Evolutionary conservation across 805 yeast species (phyloP).

Genomic region (Ogataea paraovalis): DNA sequence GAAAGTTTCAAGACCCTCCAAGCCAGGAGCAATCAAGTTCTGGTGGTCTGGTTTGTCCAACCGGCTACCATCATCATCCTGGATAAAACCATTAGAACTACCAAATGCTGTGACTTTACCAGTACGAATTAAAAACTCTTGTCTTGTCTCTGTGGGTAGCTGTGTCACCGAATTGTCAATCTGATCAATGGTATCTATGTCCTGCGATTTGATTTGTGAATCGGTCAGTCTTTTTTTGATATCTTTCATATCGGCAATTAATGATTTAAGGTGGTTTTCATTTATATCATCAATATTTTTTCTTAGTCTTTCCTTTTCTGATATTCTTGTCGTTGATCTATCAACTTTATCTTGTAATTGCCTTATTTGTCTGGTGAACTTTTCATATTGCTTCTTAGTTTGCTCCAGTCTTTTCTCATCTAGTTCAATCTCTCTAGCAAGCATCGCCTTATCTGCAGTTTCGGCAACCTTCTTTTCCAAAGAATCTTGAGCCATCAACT

Average conservation of each 20-base stretch:
- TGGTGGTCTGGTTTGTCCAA: constrained; percentile 35
- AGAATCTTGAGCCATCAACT: constrained; percentile 71
- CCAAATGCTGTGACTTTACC: constrained; percentile 96
- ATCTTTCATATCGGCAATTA: constrained; percentile 61
- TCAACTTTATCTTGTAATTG: constrained; percentile 45
- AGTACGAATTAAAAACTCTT: constrained; percentile 77
- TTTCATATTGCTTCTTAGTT: constrained; percentile 45
- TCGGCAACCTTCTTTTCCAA: constrained; percentile 71
- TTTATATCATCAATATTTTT: constrained; percentile 52
- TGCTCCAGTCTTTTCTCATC: constrained; percentile 76
- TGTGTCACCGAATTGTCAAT: constrained; percentile 30
- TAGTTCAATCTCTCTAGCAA: constrained; percentile 60
- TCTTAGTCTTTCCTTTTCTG: constrained; percentile 52
- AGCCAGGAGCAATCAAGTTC: constrained; percentile 48
- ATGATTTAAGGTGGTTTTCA: constrained; percentile 46
- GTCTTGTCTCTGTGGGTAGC: constrained; percentile 70
- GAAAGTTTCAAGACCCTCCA: constrained; percentile 25
- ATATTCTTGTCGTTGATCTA: constrained; percentile 57
- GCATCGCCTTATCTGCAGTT: constrained; percentile 61
- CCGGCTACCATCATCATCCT: constrained; percentile 31
- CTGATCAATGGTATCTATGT: constrained; percentile 5
- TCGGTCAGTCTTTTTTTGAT: constrained; percentile 40
- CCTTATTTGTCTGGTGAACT: constrained; percentile 40
- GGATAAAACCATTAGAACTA: constrained; percentile 52
- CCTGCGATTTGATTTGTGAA: constrained; percentile 15